Percentiles rank a stretch among this genome's conserved stretches.
Evolutionary conservation across 2,329 filamentous ascomycete genomes (phyloP).

Genomic region (Apiospora koreana): DNA sequence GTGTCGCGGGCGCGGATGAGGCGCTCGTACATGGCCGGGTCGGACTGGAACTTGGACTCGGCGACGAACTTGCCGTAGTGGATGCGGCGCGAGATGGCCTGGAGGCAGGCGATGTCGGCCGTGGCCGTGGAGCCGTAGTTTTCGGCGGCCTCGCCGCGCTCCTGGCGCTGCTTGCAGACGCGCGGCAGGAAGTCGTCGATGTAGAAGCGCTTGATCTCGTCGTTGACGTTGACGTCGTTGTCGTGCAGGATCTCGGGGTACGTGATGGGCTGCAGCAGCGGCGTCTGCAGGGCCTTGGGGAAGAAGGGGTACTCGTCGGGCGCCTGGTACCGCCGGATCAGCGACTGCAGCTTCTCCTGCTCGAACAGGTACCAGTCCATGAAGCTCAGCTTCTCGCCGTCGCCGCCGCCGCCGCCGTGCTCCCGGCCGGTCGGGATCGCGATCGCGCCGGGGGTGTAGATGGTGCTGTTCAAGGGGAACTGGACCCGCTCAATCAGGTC

Average conservation of each 20-base stretch:
- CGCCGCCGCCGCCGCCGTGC: slow-evolving; percentile 42
- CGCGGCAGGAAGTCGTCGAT: slow-evolving; percentile 79
- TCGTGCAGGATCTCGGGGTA: slow-evolving; percentile 87
- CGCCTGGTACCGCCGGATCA: slow-evolving; percentile 91
- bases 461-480: slow-evolving; percentile 86
- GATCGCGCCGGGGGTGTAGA: slow-evolving; percentile 80
- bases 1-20: slow-evolving; percentile 82
- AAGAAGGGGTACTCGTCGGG: slow-evolving; percentile 99
- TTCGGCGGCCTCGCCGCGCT: slow-evolving; percentile 83
- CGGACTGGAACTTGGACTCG: slow-evolving; percentile 88
- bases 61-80: slow-evolving; percentile 99
- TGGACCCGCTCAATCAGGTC: slow-evolving; percentile 97
- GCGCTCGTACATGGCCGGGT: slow-evolving; percentile 76
- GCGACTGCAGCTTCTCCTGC: slow-evolving; percentile 87
- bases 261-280: slow-evolving; percentile 82
- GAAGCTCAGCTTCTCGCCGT: slow-evolving; percentile 65
- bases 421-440: slow-evolving; percentile 71
- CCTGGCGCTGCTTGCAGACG: slow-evolving; percentile 75
- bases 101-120: slow-evolving; percentile 85
- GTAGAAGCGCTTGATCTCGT: slow-evolving; percentile 83
- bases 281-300: slow-evolving; percentile 73
- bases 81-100: slow-evolving; percentile 86
- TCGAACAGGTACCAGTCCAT: slow-evolving; percentile 92
- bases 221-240: slow-evolving; percentile 90
- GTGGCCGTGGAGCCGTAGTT: slow-evolving; percentile 95